These are phyloP conservation scores for Gillenia trifoliata DNA, from an alignment of 306 rosid species.

Conservation along the genomic window DNA sequence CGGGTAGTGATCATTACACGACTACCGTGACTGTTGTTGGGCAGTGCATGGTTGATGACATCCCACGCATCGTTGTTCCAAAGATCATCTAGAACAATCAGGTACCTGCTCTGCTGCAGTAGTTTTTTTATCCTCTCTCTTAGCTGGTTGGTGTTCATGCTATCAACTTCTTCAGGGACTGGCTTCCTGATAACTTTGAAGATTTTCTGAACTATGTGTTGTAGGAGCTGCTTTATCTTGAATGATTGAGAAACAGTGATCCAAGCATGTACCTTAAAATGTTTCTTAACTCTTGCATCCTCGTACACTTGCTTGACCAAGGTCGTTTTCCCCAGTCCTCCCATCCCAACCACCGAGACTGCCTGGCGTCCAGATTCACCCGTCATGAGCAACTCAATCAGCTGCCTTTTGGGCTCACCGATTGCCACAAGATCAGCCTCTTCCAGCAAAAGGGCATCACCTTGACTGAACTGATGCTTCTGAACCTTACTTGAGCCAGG, in stretches of 20 bases:
- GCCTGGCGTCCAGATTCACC: constrained; percentile 20
- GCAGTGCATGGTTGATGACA: constrained; percentile 45
- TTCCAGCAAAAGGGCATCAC: constrained; percentile 56
- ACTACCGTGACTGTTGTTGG: constrained; percentile 39
- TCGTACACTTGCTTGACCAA: constrained; percentile 49
- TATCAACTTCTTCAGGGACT: constrained; percentile 36
- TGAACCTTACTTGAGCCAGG: constrained; percentile 25
- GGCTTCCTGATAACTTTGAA: constrained; percentile 19
- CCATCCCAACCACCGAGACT: constrained; percentile 54
- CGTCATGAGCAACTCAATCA: constrained; percentile 29
- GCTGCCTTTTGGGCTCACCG: constrained; percentile 25
- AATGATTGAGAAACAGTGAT: constrained; percentile 45
- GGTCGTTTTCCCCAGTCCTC: constrained; percentile 62
- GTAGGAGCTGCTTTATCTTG: constrained; percentile 34
- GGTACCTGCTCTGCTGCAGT: constrained; percentile 39
- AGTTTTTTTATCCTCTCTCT: constrained; percentile 30
- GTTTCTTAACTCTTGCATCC: constrained; percentile 39
- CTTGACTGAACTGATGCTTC: constrained; percentile 25
- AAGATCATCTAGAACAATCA: constrained; percentile 53
- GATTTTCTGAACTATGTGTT: constrained; percentile 34
- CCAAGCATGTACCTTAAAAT: constrained; percentile 51
- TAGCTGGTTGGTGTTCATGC: constrained; percentile 30
- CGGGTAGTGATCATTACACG: constrained; percentile 55
- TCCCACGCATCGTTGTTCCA: constrained; percentile 49
- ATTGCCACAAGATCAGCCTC: constrained; percentile 53